Percentiles rank a stretch among this genome's conserved stretches.
Evolutionary conservation across 148 eudicot genomes (phyloP).

Genomic region (Cornus suecica): DNA sequence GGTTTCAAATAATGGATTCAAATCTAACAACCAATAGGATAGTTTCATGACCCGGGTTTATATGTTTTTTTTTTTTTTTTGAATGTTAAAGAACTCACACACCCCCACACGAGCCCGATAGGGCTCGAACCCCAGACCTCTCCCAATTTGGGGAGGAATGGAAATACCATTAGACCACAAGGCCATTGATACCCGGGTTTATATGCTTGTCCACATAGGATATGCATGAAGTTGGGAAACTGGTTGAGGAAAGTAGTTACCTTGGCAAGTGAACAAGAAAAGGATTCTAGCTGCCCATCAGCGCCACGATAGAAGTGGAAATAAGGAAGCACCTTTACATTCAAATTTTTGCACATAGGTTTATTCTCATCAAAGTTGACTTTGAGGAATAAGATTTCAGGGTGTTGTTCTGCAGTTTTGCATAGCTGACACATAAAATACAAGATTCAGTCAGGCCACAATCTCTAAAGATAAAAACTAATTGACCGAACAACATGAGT

Average conservation of each 20-base stretch:
- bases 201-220: not conserved
- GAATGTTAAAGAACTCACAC: no score
- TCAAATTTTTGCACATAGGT: slow-evolving; percentile 93
- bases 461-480: not conserved
- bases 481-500: slow-evolving; percentile 6
- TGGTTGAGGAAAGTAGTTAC: slow-evolving; percentile 31
- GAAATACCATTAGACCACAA: no score
- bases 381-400: slow-evolving; percentile 84
- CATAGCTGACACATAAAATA: slow-evolving; percentile 57
- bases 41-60: not conserved
- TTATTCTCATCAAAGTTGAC: slow-evolving; percentile 96
- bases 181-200: no score
- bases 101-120: no score
- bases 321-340: slow-evolving; percentile 95
- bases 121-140: no score
- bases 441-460: slow-evolving; percentile 20
- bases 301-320: slow-evolving; percentile 97
- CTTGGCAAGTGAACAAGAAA: slow-evolving; percentile 96
- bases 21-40: not conserved
- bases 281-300: slow-evolving; percentile 80
- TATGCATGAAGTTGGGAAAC: not conserved
- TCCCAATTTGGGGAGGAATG: no score
- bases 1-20: no score
- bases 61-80: no score
- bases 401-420: slow-evolving; percentile 80